These are phyloP conservation scores for Knufia petricola DNA, from an alignment of 2,329 filamentous ascomycete genomes.

Conservation along the genomic window DNA sequence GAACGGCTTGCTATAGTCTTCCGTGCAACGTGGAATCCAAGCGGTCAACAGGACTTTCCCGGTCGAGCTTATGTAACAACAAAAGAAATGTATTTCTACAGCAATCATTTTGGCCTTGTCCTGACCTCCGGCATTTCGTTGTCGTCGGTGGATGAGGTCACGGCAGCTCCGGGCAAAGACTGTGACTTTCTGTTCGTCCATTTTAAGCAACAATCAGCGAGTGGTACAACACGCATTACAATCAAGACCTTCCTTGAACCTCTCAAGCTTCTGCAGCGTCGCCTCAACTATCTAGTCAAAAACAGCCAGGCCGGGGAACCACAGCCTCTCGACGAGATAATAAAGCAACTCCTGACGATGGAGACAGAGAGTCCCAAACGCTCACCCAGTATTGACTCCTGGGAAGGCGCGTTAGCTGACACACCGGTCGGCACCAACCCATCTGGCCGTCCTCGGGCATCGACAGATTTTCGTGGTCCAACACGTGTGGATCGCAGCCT, in stretches of 20 bases:
- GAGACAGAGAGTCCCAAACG: conserved; percentile 51
- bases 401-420: conserved; percentile 67
- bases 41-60: conserved; percentile 66
- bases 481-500: conserved; percentile 55
- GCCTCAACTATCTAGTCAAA: conserved; percentile 76
- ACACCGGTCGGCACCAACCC: conserved; percentile 51
- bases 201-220: conserved; percentile 54
- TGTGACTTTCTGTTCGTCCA: conserved; percentile 91
- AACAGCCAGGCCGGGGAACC: conserved; percentile 65
- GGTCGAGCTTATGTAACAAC: conserved; percentile 82
- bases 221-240: conserved; percentile 61
- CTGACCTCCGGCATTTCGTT: conserved; percentile 70
- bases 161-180: conserved; percentile 76
- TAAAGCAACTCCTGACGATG: conserved; percentile 64
- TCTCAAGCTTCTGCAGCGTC: conserved; percentile 66
- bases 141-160: conserved; percentile 74
- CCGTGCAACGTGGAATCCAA: conserved; percentile 76
- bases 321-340: conserved; percentile 57
- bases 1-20: conserved; percentile 89
- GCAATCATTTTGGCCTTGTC: conserved; percentile 84
- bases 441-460: conserved; percentile 23
- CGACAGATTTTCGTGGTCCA: conserved; percentile 44
- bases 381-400: conserved; percentile 74
- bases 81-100: conserved; percentile 89
- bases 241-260: conserved; percentile 92